These are phyloP conservation scores for Verticillium klebahnii DNA, from an alignment of 2,329 filamentous ascomycete species.

Conservation along the genomic window DNA sequence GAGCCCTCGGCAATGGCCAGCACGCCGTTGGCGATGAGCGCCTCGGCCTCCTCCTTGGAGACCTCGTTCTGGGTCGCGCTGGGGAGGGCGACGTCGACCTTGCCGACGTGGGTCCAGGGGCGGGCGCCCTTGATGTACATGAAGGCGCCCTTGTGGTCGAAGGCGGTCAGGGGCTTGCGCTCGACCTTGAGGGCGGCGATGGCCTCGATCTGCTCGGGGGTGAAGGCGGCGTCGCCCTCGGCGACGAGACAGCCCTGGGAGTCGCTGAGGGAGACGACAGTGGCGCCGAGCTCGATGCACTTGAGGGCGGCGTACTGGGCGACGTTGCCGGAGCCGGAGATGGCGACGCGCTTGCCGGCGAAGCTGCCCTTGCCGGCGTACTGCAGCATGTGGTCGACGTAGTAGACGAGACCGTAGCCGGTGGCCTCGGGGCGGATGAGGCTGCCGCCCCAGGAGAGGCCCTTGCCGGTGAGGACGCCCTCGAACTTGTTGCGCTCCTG, in stretches of 20 bases:
- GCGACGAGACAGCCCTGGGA: slow-evolving; percentile 81
- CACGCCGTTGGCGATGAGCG: slow-evolving; percentile 69
- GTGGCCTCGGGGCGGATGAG: slow-evolving; percentile 96
- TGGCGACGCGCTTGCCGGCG: slow-evolving; percentile 86
- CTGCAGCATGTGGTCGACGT: slow-evolving; percentile 92
- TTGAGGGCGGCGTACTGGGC: slow-evolving; percentile 97
- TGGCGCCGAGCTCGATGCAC: slow-evolving; percentile 91
- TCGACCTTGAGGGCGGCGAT: slow-evolving; percentile 85
- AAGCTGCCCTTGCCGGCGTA: slow-evolving; percentile 84
- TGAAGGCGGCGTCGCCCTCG: slow-evolving; percentile 66
- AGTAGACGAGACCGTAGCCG: slow-evolving; percentile 94
- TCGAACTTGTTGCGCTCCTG: slow-evolving; percentile 86
- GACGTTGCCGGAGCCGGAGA: slow-evolving; percentile 96
- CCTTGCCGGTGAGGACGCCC: slow-evolving; percentile 95
- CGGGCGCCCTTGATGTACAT: slow-evolving; percentile 83
- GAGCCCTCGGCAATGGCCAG: slow-evolving; percentile 92
- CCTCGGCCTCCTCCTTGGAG: slow-evolving; percentile 81
- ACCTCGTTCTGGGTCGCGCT: slow-evolving; percentile 98
- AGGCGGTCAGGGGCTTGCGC: slow-evolving; percentile 74
- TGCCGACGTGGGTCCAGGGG: slow-evolving; percentile 86
- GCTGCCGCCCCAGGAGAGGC: slow-evolving; percentile 84
- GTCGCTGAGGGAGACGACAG: slow-evolving; percentile 89
- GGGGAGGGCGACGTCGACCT: slow-evolving; percentile 87
- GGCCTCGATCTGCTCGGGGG: slow-evolving; percentile 69
- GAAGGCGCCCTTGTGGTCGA: slow-evolving; percentile 63